phyloP scores from a whole-genome alignment of 371 early-diverging fungal species.

The Fennellomyces sp. region DNA sequence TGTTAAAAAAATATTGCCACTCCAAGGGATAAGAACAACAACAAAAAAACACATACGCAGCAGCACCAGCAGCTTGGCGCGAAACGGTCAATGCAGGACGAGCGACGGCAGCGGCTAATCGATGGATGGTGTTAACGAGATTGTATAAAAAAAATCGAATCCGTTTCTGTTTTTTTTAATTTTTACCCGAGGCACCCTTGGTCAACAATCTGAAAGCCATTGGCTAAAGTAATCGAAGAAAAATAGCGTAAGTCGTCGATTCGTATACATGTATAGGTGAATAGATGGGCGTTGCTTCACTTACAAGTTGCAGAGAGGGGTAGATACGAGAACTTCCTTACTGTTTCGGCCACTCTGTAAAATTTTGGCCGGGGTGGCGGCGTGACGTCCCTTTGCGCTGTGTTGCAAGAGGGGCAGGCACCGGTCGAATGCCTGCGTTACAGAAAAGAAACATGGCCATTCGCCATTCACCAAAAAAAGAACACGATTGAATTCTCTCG shows the following conservation, averaged over 20 bases:
- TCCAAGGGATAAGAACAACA: too few species aligned
- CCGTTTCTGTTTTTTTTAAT: too few species aligned
- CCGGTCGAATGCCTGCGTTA: too few species aligned
- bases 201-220: constrained; percentile 58
- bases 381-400: too few species aligned
- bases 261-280: too few species aligned
- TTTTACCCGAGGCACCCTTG: constrained; percentile 50
- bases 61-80: constrained; percentile 47
- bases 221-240: constrained; percentile 11
- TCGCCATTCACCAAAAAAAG: too few species aligned
- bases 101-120: constrained; percentile 37
- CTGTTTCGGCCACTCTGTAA: background rate
- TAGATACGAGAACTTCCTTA: background rate
- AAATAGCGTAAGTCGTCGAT: background rate
- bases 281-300: too few species aligned
- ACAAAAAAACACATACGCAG: constrained; percentile 44
- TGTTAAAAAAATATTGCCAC: background rate
- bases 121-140: background rate
- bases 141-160: background rate
- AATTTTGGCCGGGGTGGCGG: background rate
- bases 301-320: constrained; percentile 3
- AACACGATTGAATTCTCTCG: too few species aligned
- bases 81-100: constrained; percentile 47
- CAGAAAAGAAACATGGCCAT: too few species aligned
- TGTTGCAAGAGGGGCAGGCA: too few species aligned